Evolutionary conservation across 345 rosid species (phyloP).

Genomic region (Corymbia maculata): DNA sequence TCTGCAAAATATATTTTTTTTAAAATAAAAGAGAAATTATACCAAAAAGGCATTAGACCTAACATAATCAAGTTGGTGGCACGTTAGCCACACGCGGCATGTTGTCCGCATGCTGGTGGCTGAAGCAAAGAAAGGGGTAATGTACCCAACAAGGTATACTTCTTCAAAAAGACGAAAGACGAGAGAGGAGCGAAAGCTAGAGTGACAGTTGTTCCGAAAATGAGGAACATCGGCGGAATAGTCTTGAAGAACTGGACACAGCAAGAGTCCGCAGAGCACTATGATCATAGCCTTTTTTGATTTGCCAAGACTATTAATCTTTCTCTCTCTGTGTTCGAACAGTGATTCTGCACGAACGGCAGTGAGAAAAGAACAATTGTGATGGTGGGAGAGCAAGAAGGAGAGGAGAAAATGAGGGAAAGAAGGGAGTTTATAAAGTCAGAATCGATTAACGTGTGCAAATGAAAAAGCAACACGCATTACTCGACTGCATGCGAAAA

Average conservation of each 20-base stretch:
- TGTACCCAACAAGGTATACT: conserved; percentile 81
- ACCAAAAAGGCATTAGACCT: no score
- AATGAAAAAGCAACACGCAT: not conserved
- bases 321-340: not conserved
- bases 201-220: not conserved
- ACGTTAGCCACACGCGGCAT: no score
- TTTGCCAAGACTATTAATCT: not conserved
- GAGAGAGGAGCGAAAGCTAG: conserved; percentile 19
- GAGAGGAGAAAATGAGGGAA: no score
- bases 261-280: not conserved
- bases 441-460: not conserved
- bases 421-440: no score
- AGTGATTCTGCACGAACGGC: not conserved
- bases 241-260: not conserved
- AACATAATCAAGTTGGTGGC: no score
- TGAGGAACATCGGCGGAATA: conserved; percentile 13
- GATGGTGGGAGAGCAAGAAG: not conserved
- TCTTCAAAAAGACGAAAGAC: conserved; percentile 58
- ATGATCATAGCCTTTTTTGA: not conserved
- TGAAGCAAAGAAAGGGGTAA: not conserved
- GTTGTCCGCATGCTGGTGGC: no score
- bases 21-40: no score
- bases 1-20: no score
- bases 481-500: not conserved
- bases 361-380: no score